Conservation (phyloP, 768 basidiomycete species). For the Tylopilus felleus region DNA sequence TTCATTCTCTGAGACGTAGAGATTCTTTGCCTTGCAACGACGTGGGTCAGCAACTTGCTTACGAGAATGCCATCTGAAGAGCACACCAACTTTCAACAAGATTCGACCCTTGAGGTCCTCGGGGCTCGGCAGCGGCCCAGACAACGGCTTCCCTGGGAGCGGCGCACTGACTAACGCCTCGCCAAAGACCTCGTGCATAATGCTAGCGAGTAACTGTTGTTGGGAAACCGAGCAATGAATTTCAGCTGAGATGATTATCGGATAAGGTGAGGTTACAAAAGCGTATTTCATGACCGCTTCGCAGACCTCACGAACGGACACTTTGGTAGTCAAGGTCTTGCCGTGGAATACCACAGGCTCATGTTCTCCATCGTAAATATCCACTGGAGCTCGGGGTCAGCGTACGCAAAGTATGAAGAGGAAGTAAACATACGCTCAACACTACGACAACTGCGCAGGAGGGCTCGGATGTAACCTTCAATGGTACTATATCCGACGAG, state of each 20-base stretch:
- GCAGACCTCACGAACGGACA: conserved; percentile 77
- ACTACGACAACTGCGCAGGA: conserved; percentile 87
- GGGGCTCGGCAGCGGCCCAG: conserved; percentile 75
- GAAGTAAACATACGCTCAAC: conserved; percentile 72
- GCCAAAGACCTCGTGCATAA: conserved; percentile 66
- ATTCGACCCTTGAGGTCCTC: conserved; percentile 74
- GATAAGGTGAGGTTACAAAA: conserved; percentile 87
- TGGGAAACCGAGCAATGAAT: conserved; percentile 78
- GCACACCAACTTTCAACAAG: conserved; percentile 67
- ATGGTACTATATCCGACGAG: conserved; percentile 85
- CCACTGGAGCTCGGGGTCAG: conserved; percentile 50
- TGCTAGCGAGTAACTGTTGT: conserved; percentile 74
- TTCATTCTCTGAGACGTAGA: too few relatives aligned
- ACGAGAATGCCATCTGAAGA: neutral
- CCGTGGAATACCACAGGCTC: conserved; percentile 90
- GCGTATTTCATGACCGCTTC: conserved; percentile 85
- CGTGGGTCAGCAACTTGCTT: neutral
- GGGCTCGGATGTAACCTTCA: conserved; percentile 89
- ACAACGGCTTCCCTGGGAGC: conserved; percentile 44
- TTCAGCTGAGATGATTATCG: conserved; percentile 91
- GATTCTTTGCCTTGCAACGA: conserved; percentile 64
- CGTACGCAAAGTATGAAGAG: neutral
- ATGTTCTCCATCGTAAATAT: conserved; percentile 83
- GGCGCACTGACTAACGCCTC: conserved; percentile 47
- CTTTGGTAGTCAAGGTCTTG: conserved; percentile 81